Base-by-base conservation (phyloP, 2,329 filamentous ascomycete genomes). In the Penicillium sp. region DNA sequence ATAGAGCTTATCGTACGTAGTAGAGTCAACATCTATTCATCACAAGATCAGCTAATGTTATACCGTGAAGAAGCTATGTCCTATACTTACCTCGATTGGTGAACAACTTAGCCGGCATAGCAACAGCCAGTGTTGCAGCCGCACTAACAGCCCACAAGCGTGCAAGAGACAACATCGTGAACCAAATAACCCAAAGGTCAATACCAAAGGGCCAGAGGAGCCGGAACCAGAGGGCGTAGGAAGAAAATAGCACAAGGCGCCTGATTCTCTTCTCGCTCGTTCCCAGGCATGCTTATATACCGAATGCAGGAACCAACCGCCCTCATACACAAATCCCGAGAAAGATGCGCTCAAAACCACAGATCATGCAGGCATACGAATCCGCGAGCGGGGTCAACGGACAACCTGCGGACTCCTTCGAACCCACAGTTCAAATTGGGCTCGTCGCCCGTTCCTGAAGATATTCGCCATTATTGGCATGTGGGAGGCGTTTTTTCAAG, bases 1-100 rank as follows among this genome's bases (percentile, higher is more conserved):
- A 2, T 71, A 68, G 7, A 83, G 68, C 41, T 77, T 67, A 15
- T 69, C 63, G 35, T 81, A 67, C 9, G 77, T 57, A 20, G 66
- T 66, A n/a, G 70, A 48, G 0, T 76, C 75, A 29, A 82, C 72
- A 44, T 67, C 74, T 76, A 42, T 23, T 40, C 3, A 25, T 40
- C 1, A 14, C 9, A 9, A 31, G 9, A 23, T 55, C 3, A 9
- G 9, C 26, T 12, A 20, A 22, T 27, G 9, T 33, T 20, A 29
- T n/a, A 11, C 11, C n/a, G 18, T 29, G 18, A n/a, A 54, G 18
- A 26, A 23, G 9, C 4, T n/a, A 42, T 26, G 54, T 46, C 12
- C 35, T 27, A 49, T 15, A 42, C 51, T 14, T 64, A 70, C 69
- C 67, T 57, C 68, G 63, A 57, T 56, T 56, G 11, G 25, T 29